Conservation (phyloP, 208 protist genomes). For the Lotmaria passim region DNA sequence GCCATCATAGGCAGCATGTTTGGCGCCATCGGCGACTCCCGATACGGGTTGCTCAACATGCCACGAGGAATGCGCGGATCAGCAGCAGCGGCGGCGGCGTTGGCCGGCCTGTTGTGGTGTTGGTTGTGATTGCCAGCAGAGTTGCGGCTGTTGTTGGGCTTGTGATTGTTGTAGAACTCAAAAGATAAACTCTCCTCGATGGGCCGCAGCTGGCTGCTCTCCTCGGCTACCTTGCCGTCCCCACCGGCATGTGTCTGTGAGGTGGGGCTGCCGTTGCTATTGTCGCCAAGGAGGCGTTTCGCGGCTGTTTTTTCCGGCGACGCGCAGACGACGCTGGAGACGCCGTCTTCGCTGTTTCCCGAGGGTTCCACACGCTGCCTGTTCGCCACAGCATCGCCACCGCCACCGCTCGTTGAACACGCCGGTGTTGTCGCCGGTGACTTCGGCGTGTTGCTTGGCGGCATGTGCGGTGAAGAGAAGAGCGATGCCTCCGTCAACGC, state of each 20-base stretch:
- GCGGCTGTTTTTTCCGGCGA: conserved; percentile 6
- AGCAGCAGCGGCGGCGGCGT: neutral
- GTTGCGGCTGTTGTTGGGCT: neutral
- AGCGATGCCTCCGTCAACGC: conserved; percentile 3
- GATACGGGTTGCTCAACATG: neutral
- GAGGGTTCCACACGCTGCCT: too few species aligned
- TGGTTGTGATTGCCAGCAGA: neutral
- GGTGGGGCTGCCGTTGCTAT: neutral
- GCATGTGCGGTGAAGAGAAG: neutral
- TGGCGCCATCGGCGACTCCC: conserved; percentile 15
- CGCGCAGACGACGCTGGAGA: neutral
- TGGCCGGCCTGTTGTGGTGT: too few species aligned
- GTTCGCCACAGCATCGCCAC: neutral
- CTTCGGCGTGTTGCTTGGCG: too few species aligned
- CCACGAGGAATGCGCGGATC: conserved; percentile 5
- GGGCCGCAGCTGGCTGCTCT: neutral
- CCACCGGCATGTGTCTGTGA: neutral
- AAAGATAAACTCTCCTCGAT: conserved; percentile 12
- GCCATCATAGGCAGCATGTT: conserved; percentile 14
- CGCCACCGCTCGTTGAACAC: neutral
- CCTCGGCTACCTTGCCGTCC: neutral
- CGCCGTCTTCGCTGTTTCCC: too few species aligned
- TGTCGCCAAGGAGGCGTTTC: neutral
- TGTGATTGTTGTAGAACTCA: conserved; percentile 10
- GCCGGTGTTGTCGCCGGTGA: too few species aligned